Base-by-base conservation (phyloP, 1,139 yeast genomes). In the Geotrichum armillariae region DNA sequence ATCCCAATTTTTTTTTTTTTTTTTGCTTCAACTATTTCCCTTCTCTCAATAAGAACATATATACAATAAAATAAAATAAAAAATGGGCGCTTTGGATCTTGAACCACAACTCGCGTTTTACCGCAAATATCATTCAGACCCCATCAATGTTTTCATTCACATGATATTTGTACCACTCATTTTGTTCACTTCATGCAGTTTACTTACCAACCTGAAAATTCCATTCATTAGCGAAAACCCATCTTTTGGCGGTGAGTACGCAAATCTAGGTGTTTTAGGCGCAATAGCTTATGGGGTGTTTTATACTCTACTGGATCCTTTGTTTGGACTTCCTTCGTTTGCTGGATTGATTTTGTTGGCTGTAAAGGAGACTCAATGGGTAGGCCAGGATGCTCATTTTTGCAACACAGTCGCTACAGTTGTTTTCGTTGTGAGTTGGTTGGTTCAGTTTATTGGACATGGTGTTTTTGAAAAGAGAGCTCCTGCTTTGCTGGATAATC, bases 361-460 rank as follows among this genome's bases (percentile, higher is more conserved):
- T n/a, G n/a, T n/a, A n/a, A n/a, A n/a, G n/a, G n/a, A n/a, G n/a
- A n/a, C n/a, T n/a, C n/a, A n/a, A n/a, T n/a, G n/a, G n/a, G n/a
- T n/a, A n/a, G n/a, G n/a, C n/a, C n/a, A n/a, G n/a, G n/a, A n/a
- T n/a, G n/a, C n/a, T n/a, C n/a, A n/a, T n/a, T 51, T 51, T 50
- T 74, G 71, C 49, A 58, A 63, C 50, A 61, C 60, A 41, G 61
- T 57, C 41, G 74, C 79, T 3, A 53, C 70, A 27, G 60, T 54
- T 0, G 58, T 78, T 23, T 86, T 85, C 65, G 64, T 76, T 0
- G 42, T 67, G 1, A 72, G 86, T 12, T 93, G 99, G 98, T 61
- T 82, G 18, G 82, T 82, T n/a, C 98, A 93, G 64, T 90, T 93
- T 66, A 74, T 85, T 53, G 97, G 97, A 3, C 98, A 93, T 64